Conservation (phyloP, 805 yeast genomes). For the Saturnispora besseyi region DNA sequence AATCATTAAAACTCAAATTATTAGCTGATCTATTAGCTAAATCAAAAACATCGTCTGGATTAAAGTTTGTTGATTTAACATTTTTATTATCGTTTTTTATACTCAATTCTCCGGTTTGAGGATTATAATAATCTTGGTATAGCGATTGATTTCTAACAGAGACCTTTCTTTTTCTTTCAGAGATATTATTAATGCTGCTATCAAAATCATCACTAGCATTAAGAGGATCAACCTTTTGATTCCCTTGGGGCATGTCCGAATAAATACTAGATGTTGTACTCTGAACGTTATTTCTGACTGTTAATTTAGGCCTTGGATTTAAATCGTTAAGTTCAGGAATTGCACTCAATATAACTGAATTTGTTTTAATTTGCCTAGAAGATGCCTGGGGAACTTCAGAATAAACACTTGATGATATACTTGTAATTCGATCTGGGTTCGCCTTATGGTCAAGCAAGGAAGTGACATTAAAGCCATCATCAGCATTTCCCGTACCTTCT, state of each 20-base stretch:
- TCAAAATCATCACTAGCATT: constrained; percentile 17
- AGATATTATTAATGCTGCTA: constrained; percentile 8
- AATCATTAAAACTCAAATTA: background rate
- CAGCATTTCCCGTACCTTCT: background rate
- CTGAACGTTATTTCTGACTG: constrained; percentile 1
- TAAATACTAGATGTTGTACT: constrained; percentile 19
- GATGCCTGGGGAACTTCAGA: constrained; percentile 11
- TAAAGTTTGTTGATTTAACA: background rate
- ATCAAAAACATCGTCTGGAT: background rate
- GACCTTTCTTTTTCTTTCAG: constrained; percentile 15
- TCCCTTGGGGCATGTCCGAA: constrained; percentile 11
- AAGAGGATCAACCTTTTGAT: constrained; percentile 2
- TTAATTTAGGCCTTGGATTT: background rate
- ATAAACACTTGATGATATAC: constrained; percentile 20
- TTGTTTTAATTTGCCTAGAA: background rate
- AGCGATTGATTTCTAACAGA: constrained; percentile 24
- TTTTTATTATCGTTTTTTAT: background rate
- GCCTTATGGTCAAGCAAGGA: background rate
- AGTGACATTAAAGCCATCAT: background rate
- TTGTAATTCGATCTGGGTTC: constrained; percentile 6
- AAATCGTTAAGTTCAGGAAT: constrained; percentile 1
- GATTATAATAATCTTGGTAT: constrained; percentile 16
- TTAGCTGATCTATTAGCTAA: constrained; percentile 4
- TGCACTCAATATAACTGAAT: background rate
- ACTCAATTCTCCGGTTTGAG: constrained; percentile 9